Conservation (phyloP, 208 protist genomes). For the Leishmania turanica region DNA sequence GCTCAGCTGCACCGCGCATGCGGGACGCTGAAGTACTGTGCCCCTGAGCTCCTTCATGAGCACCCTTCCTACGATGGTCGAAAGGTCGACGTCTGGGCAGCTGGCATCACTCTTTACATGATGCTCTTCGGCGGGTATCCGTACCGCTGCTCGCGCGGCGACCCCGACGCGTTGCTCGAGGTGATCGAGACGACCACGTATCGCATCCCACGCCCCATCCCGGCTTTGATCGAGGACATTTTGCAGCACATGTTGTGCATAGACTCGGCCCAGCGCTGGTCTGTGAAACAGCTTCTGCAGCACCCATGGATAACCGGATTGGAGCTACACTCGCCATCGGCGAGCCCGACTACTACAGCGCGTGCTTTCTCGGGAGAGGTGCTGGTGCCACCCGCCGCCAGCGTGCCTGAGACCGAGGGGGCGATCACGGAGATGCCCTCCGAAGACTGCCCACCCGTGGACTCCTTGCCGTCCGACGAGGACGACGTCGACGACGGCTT, state of each 20-base stretch:
- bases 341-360: constrained; percentile 1
- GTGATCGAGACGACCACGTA: constrained; percentile 60
- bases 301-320: constrained; percentile 68
- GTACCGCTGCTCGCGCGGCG: constrained; percentile 67
- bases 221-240: constrained; percentile 49
- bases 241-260: constrained; percentile 77
- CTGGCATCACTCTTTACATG: constrained; percentile 88
- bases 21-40: constrained; percentile 84
- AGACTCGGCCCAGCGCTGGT: constrained; percentile 70
- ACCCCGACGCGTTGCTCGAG: constrained; percentile 62
- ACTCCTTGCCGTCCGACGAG: constrained; percentile 29
- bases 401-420: background rate
- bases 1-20: constrained; percentile 58
- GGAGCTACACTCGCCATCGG: constrained; percentile 15
- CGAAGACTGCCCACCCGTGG: constrained; percentile 21
- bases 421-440: constrained; percentile 14
- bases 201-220: constrained; percentile 57
- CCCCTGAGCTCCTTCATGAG: constrained; percentile 78
- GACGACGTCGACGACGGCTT: constrained; percentile 37
- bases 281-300: constrained; percentile 74
- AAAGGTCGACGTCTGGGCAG: constrained; percentile 89
- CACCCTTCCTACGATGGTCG: constrained; percentile 87
- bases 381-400: background rate
- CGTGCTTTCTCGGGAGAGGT: background rate
- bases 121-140: constrained; percentile 94